These are phyloP conservation scores for Hygrophorus pudorinus DNA, from an alignment of 768 basidiomycete genomes.

Conservation along the genomic window DNA sequence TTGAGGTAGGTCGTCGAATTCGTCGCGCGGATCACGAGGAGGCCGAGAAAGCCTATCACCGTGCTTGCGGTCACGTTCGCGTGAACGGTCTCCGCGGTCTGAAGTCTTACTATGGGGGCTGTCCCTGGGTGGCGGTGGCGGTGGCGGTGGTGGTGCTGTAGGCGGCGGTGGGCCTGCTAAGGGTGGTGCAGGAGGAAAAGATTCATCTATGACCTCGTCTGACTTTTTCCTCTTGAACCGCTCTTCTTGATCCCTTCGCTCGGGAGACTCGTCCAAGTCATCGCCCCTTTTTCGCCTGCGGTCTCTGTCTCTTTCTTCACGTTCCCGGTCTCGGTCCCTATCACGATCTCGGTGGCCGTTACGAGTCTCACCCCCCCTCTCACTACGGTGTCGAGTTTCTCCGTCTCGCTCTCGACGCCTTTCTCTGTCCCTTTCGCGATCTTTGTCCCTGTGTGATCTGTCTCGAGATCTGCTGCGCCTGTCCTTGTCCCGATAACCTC, in stretches of 20 bases:
- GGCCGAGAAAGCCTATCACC: conserved; percentile 31
- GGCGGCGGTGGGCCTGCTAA: conserved; percentile 30
- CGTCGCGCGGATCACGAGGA: conserved; percentile 47
- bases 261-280: conserved; percentile 41
- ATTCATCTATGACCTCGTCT: conserved; percentile 39
- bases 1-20: conserved; percentile 47
- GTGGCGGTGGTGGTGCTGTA: conserved; percentile 16
- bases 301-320: conserved; percentile 36
- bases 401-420: conserved; percentile 42
- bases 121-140: conserved; percentile 30
- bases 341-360: conserved; percentile 46
- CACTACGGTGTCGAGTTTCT: conserved; percentile 37
- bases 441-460: conserved; percentile 34
- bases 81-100: conserved; percentile 41
- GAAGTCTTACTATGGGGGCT: conserved; percentile 30
- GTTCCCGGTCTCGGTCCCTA: conserved; percentile 27
- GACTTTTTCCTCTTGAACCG: conserved; percentile 58
- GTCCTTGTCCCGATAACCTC: conserved; percentile 38
- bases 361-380: conserved; percentile 42
- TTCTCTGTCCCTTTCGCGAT: conserved; percentile 37
- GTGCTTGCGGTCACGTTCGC: conserved; percentile 46
- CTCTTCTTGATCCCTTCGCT: conserved; percentile 38
- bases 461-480: conserved; percentile 37
- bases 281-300: conserved; percentile 61
- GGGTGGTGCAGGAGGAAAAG: conserved; percentile 20